Percentiles rank a stretch among this genome's conserved stretches.
Conservation (phyloP, 2,329 filamentous ascomycete genomes). For the Xylariaceae sp. region DNA sequence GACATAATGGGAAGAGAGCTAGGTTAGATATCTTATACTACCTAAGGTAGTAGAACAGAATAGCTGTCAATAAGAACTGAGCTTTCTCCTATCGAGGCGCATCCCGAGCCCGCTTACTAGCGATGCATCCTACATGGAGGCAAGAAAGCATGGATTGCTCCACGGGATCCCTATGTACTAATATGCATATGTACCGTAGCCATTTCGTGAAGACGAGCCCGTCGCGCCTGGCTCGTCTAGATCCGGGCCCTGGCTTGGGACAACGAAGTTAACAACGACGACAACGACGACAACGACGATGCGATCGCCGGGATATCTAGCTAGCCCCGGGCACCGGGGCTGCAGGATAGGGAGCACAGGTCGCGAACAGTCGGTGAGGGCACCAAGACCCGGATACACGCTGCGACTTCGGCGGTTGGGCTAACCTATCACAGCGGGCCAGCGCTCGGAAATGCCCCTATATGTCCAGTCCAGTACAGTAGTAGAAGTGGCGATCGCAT, state of each 20-base stretch:
- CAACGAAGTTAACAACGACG: too few relatives aligned
- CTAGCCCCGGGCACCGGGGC: too few relatives aligned
- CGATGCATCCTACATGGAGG: neutral
- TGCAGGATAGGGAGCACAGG: conserved; percentile 7
- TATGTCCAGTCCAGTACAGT: neutral
- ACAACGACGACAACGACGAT: too few relatives aligned
- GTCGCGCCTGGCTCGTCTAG: neutral
- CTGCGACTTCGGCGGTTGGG: neutral
- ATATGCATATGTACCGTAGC: neutral
- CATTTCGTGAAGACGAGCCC: neutral
- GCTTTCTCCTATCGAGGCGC: neutral
- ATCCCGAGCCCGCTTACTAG: neutral
- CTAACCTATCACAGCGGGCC: neutral
- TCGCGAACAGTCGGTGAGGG: conserved; percentile 22
- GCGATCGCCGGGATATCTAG: conserved; percentile 10
- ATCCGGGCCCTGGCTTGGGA: neutral
- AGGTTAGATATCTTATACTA: too few relatives aligned
- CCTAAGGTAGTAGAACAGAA: too few relatives aligned
- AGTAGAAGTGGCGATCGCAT: neutral
- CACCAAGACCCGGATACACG: conserved; percentile 6
- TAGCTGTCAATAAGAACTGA: neutral
- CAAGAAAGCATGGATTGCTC: neutral
- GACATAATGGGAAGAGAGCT: too few relatives aligned
- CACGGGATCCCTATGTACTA: neutral
- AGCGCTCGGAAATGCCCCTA: conserved; percentile 1